Evolutionary conservation across 371 early-diverging fungal genomes (phyloP).

Genomic region (Mortierella sp.): DNA sequence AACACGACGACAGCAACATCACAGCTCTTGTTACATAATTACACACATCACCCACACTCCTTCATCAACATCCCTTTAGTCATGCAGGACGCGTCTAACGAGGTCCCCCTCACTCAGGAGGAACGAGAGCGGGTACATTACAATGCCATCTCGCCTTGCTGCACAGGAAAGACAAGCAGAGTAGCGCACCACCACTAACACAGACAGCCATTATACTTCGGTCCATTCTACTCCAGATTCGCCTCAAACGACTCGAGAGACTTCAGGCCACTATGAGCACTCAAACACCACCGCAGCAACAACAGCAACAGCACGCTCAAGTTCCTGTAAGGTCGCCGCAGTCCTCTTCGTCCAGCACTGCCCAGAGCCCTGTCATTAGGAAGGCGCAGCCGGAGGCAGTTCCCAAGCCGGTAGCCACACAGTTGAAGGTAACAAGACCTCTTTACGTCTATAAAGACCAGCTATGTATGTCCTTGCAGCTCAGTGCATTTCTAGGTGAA

Average conservation of each 20-base stretch:
- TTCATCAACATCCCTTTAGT: background rate
- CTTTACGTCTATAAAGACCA: background rate
- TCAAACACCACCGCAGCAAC: conserved; percentile 23
- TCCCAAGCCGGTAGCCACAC: background rate
- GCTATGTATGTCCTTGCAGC: background rate
- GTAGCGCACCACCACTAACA: background rate
- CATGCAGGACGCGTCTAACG: conserved; percentile 57
- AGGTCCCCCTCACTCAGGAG: conserved; percentile 48
- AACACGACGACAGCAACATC: background rate
- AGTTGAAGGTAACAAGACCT: background rate
- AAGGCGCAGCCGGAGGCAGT: background rate
- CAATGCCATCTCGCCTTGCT: background rate
- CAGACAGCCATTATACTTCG: background rate
- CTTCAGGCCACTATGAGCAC: conserved; percentile 58
- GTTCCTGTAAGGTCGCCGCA: background rate
- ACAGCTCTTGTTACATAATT: no score
- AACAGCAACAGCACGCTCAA: conserved; percentile 26
- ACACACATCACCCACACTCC: background rate
- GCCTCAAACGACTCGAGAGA: conserved; percentile 79
- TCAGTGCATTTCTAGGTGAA: background rate
- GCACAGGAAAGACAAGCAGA: background rate
- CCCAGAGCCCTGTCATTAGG: background rate
- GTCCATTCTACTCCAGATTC: conserved; percentile 65
- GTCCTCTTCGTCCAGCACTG: conserved; percentile 11
- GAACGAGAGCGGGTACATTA: conserved; percentile 48